Conservation (phyloP, 2,329 filamentous ascomycete species). For the Lachnellula willkommii region DNA sequence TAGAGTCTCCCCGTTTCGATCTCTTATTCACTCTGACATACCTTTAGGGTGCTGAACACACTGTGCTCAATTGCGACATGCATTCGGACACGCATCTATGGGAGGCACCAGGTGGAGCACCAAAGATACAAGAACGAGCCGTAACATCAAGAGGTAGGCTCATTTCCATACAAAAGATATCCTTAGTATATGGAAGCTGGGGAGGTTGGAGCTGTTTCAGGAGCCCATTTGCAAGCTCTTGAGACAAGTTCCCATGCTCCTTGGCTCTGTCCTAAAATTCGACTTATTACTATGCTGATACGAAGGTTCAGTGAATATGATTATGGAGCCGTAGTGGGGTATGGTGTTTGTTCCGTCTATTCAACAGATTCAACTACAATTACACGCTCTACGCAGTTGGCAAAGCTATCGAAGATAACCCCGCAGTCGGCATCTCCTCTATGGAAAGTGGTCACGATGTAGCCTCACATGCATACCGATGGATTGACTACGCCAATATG, state of each 20-base stretch:
- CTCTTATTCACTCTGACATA: neutral
- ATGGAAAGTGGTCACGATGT: constrained; percentile 39
- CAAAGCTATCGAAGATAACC: constrained; percentile 37
- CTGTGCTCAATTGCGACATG: constrained; percentile 22
- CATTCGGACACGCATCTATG: constrained; percentile 22
- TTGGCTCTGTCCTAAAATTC: no score
- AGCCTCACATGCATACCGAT: constrained; percentile 37
- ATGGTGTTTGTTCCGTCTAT: constrained; percentile 38
- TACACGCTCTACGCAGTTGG: constrained; percentile 40
- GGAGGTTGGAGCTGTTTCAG: no score
- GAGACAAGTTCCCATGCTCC: no score
- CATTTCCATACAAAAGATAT: no score
- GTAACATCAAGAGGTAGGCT: constrained; percentile 25
- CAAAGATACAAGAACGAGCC: constrained; percentile 24
- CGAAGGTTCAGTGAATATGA: constrained; percentile 29
- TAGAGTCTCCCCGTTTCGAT: neutral
- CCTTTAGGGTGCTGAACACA: constrained; percentile 21
- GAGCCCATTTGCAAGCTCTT: no score
- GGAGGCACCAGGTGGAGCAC: constrained; percentile 18
- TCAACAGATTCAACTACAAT: constrained; percentile 38
- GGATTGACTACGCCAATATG: constrained; percentile 40
- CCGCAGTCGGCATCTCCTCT: constrained; percentile 36
- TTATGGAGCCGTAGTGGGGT: constrained; percentile 33
- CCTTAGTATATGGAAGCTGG: no score
- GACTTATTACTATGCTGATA: no score